Evolutionary conservation across 2,329 filamentous ascomycete species (phyloP).

Genomic region (Alternaria rosae): DNA sequence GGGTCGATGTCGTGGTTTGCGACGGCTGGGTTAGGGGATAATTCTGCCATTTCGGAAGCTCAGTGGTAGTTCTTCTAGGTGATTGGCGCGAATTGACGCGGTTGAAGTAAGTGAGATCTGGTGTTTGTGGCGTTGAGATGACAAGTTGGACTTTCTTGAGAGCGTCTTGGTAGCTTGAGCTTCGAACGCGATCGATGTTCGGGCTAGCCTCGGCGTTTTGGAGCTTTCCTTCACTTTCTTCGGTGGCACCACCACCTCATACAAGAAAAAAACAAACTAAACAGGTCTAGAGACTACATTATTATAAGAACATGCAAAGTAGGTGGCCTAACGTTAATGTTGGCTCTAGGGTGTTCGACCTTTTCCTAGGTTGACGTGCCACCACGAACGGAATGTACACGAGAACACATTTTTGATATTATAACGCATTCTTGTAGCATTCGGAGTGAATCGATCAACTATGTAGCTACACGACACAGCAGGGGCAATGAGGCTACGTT

Average conservation of each 20-base stretch:
- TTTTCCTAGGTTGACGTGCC: too few relatives aligned
- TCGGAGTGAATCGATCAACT: too few relatives aligned
- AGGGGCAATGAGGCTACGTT: not conserved
- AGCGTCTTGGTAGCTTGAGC: constrained; percentile 14
- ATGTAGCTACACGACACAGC: not conserved
- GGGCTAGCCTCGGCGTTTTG: constrained; percentile 18
- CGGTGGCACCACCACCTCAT: not conserved
- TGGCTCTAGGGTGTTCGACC: too few relatives aligned
- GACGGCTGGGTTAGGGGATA: constrained; percentile 4
- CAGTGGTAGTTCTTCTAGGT: not conserved
- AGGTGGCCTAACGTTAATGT: too few relatives aligned
- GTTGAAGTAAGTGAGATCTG: not conserved
- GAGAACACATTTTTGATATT: too few relatives aligned
- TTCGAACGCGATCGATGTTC: constrained; percentile 26
- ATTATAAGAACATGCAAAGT: too few relatives aligned
- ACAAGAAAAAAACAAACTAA: too few relatives aligned
- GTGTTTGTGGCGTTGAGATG: not conserved
- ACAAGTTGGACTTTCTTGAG: constrained; percentile 1
- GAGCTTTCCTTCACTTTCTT: not conserved
- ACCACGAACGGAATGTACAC: too few relatives aligned
- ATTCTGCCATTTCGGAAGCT: constrained; percentile 3
- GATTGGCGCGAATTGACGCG: constrained; percentile 1
- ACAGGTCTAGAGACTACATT: too few relatives aligned
- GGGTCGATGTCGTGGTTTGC: constrained; percentile 27
- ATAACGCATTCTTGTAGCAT: too few relatives aligned